A percentile compares a stretch with the other conserved stretches of the same genome.
phyloP scores from a whole-genome alignment of 495 filamentous ascomycete species.

The Penicillium angulare region DNA sequence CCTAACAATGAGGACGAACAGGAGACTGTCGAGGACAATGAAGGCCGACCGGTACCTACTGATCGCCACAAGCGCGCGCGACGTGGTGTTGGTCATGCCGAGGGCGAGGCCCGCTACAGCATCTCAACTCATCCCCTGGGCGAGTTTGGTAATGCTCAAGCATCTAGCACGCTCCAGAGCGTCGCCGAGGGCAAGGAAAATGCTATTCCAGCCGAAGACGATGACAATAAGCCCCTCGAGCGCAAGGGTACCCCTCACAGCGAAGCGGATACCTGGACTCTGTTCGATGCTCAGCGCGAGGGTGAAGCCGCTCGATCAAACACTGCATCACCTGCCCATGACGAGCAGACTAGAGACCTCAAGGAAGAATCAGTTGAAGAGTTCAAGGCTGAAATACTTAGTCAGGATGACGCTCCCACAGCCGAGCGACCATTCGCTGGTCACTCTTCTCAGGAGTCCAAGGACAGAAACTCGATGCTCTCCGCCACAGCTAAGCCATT shows the following conservation, averaged over 20 bases:
- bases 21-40: not conserved
- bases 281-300: slow-evolving; percentile 43
- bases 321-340: slow-evolving; percentile 26
- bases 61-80: slow-evolving; percentile 73
- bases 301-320: slow-evolving; percentile 36
- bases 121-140: slow-evolving; percentile 49
- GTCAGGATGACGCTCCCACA: slow-evolving; percentile 3
- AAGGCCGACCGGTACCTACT: slow-evolving; percentile 26
- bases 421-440: slow-evolving; percentile 1
- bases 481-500: slow-evolving; percentile 70
- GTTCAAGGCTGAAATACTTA: slow-evolving; percentile 6
- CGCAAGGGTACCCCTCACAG: slow-evolving; percentile 35
- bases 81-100: slow-evolving; percentile 55
- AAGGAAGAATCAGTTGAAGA: slow-evolving; percentile 11
- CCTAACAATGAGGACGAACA: slow-evolving; percentile 37
- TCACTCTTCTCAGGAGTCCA: slow-evolving; percentile 24
- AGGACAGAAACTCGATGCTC: slow-evolving; percentile 39
- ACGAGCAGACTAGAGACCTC: slow-evolving; percentile 18
- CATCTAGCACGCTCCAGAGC: slow-evolving; percentile 19
- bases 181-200: slow-evolving; percentile 50
- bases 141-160: slow-evolving; percentile 41
- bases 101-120: slow-evolving; percentile 70
- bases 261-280: slow-evolving; percentile 42
- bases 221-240: slow-evolving; percentile 25
- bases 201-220: slow-evolving; percentile 28